phyloP scores from a whole-genome alignment of 2,329 filamentous ascomycete species.

The Sphaerulina vaccinii region DNA sequence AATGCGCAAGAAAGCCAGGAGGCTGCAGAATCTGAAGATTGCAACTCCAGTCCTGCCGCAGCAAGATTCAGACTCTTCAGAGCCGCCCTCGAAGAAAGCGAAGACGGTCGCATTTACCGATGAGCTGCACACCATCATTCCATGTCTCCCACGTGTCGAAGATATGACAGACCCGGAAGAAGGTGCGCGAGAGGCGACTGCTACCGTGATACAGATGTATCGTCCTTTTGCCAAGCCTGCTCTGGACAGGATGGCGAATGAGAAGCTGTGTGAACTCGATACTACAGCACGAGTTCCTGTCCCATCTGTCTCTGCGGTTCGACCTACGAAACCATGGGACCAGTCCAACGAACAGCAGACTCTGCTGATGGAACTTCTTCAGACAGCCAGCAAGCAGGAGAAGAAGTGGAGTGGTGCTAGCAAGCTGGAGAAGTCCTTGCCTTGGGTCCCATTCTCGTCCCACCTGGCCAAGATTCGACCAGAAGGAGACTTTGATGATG shows the following conservation, averaged over 20 bases:
- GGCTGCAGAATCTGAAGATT: slow-evolving; percentile 42
- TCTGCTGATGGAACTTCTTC: slow-evolving; percentile 27
- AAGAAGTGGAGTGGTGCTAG: slow-evolving; percentile 44
- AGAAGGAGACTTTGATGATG: slow-evolving; percentile 45
- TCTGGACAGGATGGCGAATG: slow-evolving; percentile 41
- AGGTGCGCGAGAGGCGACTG: slow-evolving; percentile 34
- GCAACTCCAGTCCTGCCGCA: slow-evolving; percentile 48
- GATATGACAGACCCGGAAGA: slow-evolving; percentile 18
- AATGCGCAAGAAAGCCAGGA: slow-evolving; percentile 37
- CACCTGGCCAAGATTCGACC: slow-evolving; percentile 41
- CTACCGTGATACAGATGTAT: slow-evolving; percentile 38
- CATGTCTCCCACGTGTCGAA: slow-evolving; percentile 32
- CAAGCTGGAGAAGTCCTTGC: slow-evolving; percentile 43
- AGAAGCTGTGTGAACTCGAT: slow-evolving; percentile 49
- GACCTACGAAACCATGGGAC: slow-evolving; percentile 51
- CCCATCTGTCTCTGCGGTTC: slow-evolving; percentile 47
- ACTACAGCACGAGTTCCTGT: slow-evolving; percentile 51
- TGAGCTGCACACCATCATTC: slow-evolving; percentile 38
- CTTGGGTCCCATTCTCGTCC: slow-evolving; percentile 50
- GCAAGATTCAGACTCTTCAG: slow-evolving; percentile 33
- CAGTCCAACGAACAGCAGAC: slow-evolving; percentile 28
- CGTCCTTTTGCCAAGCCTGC: slow-evolving; percentile 40
- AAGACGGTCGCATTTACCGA: slow-evolving; percentile 44
- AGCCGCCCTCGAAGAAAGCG: slow-evolving; percentile 41
- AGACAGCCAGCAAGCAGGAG: slow-evolving; percentile 33